Evolutionary conservation across 371 early-diverging fungal species (phyloP).

Genomic region (Lichtheimia ornata): DNA sequence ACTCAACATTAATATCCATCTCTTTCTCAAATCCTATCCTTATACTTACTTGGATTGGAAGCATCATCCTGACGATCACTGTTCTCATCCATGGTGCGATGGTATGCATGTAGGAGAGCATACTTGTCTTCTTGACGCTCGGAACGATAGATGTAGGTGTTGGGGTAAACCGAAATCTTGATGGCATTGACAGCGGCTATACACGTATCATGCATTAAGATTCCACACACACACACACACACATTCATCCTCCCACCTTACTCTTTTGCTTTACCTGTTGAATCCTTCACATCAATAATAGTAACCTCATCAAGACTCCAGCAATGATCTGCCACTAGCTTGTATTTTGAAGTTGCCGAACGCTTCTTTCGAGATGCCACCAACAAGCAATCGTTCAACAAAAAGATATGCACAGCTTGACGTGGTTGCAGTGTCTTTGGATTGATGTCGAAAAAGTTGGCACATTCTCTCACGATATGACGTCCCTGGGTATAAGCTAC

Average conservation of each 20-base stretch:
- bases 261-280: slow-evolving; percentile 52
- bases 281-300: slow-evolving; percentile 81
- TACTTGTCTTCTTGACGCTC: slow-evolving; percentile 76
- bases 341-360: slow-evolving; percentile 64
- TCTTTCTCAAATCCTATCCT: background rate
- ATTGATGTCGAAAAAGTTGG: slow-evolving; percentile 78
- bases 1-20: background rate
- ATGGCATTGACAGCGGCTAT: slow-evolving; percentile 57
- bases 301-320: slow-evolving; percentile 75
- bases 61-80: slow-evolving; percentile 49
- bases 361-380: slow-evolving; percentile 78
- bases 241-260: background rate
- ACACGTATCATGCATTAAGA: background rate
- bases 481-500: slow-evolving; percentile 76
- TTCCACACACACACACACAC: background rate
- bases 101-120: slow-evolving; percentile 66
- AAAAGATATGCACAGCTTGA: slow-evolving; percentile 75
- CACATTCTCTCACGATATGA: slow-evolving; percentile 80
- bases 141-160: slow-evolving; percentile 73
- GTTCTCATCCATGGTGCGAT: slow-evolving; percentile 66
- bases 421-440: slow-evolving; percentile 72
- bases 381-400: slow-evolving; percentile 82
- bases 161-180: slow-evolving; percentile 74
- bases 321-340: slow-evolving; percentile 80
- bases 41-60: slow-evolving; percentile 15